Percentiles rank a stretch among this genome's conserved stretches.
Conservation (phyloP, 1,139 yeast genomes). For the Hansenula anomala region DNA sequence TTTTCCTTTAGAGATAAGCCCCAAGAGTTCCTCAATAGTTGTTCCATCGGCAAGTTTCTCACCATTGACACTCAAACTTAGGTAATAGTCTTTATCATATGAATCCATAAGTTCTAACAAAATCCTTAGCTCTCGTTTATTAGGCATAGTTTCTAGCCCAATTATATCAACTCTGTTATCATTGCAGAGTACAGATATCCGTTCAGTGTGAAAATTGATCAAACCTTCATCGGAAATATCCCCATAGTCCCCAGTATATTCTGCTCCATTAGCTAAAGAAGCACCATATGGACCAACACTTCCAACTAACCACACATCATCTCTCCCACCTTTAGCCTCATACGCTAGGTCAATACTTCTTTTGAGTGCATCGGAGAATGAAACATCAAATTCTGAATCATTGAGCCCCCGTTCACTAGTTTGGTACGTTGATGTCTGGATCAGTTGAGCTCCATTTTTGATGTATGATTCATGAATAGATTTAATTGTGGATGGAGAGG, state of each 20-base stretch:
- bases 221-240: conserved; percentile 27
- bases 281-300: conserved; percentile 78
- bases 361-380: conserved; percentile 14
- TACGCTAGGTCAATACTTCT: conserved; percentile 27
- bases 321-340: conserved; percentile 14
- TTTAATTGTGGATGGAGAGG: conserved; percentile 41
- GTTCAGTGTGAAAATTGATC: conserved; percentile 41
- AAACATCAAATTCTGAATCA: background rate
- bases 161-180: conserved; percentile 43
- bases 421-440: conserved; percentile 62
- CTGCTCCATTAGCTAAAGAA: conserved; percentile 57
- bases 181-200: conserved; percentile 35
- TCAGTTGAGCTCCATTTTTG: conserved; percentile 49
- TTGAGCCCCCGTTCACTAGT: conserved; percentile 24
- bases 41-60: conserved; percentile 39
- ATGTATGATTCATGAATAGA: conserved; percentile 49
- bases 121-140: conserved; percentile 40
- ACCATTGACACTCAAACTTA: conserved; percentile 33
- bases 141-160: conserved; percentile 68
- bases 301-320: conserved; percentile 40
- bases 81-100: conserved; percentile 23
- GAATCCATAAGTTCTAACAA: conserved; percentile 24
- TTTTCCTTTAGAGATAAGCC: conserved; percentile 1
- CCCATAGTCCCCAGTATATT: conserved; percentile 59
- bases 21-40: conserved; percentile 17